phyloP scores from a whole-genome alignment of 805 yeast genomes.

The Komagataella pastoris region DNA sequence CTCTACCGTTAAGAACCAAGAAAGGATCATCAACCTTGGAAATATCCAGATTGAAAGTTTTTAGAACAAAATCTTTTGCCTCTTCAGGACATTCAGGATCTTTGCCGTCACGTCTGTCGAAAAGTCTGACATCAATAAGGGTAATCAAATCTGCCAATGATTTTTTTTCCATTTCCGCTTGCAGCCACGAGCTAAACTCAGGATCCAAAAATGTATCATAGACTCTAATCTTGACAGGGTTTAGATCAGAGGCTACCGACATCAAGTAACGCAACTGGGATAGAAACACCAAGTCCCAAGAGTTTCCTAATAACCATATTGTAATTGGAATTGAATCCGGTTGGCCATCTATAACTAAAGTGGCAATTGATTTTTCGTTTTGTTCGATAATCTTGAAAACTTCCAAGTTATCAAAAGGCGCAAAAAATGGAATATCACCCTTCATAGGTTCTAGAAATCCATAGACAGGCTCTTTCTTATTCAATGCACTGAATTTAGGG shows the following conservation, averaged over 20 bases:
- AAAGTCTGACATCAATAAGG: neutral
- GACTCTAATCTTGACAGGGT: neutral
- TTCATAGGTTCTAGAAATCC: too few relatives aligned
- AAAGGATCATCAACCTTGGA: slow-evolving; percentile 8
- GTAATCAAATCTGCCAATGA: neutral
- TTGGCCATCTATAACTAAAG: neutral
- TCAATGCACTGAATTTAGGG: neutral
- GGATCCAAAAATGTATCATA: neutral
- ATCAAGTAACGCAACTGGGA: neutral
- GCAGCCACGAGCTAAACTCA: neutral
- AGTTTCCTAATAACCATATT: neutral
- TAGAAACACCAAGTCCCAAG: neutral
- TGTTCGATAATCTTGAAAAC: neutral
- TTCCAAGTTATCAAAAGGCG: neutral
- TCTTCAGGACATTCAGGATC: neutral
- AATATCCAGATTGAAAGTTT: neutral
- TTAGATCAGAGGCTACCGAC: neutral
- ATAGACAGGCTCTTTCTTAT: neutral
- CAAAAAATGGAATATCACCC: neutral
- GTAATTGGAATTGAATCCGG: neutral
- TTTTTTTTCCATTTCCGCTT: neutral
- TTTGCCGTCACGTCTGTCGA: too few relatives aligned
- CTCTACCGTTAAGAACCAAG: slow-evolving; percentile 42
- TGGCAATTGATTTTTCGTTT: neutral
- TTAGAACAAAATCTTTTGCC: neutral